Evolutionary conservation across 129 eudicot genomes (phyloP).

Genomic region (Flaveria ramosissima): DNA sequence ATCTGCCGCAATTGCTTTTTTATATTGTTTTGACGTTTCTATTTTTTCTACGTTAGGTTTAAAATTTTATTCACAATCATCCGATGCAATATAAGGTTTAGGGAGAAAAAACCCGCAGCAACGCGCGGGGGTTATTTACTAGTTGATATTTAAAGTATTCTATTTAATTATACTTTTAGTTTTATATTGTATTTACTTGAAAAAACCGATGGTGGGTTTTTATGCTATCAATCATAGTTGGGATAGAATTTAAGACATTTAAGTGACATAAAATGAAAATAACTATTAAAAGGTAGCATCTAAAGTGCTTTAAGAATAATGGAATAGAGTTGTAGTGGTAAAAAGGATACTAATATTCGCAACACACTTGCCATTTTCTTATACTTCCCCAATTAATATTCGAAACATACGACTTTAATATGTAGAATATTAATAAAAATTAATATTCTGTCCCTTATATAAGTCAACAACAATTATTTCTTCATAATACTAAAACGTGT

Average conservation of each 20-base stretch:
- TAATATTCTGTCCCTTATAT: conserved; percentile 13
- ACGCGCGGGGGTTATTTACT: too few relatives aligned
- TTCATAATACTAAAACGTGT: background rate
- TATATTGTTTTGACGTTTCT: too few relatives aligned
- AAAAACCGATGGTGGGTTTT: background rate
- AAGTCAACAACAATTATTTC: conserved; percentile 18
- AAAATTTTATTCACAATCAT: too few relatives aligned
- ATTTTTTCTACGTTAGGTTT: too few relatives aligned
- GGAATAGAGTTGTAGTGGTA: conserved; percentile 37
- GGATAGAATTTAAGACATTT: conserved; percentile 13
- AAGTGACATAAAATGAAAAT: conserved; percentile 27
- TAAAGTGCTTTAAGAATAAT: conserved; percentile 34
- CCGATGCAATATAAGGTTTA: too few relatives aligned
- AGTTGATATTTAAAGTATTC: background rate
- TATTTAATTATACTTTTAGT: background rate
- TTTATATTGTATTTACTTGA: background rate
- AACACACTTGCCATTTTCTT: conserved; percentile 33
- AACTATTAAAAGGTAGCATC: conserved; percentile 26
- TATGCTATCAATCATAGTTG: conserved; percentile 21
- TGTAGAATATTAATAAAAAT: background rate
- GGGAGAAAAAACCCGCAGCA: too few relatives aligned
- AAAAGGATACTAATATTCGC: conserved; percentile 40
- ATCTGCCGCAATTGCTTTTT: too few relatives aligned
- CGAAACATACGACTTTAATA: conserved; percentile 6
- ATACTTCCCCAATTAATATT: conserved; percentile 2